Evolutionary conservation across 2,329 filamentous ascomycete species (phyloP).

Genomic region (Periconia sp.): DNA sequence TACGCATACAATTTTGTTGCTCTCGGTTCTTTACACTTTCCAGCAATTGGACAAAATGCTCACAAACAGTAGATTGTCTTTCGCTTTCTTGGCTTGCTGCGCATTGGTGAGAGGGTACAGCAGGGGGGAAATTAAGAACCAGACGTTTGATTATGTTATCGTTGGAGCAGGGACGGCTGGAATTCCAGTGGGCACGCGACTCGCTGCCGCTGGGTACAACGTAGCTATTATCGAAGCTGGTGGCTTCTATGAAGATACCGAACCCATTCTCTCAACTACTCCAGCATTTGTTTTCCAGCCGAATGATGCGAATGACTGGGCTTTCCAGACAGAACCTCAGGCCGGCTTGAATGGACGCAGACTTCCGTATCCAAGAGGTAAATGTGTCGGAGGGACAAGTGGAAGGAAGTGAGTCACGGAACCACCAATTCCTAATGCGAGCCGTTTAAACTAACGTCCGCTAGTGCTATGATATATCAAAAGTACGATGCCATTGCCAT

Average conservation of each 20-base stretch:
- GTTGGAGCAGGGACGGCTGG: conserved; percentile 25
- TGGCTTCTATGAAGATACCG: conserved; percentile 35
- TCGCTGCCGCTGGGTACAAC: conserved; percentile 14
- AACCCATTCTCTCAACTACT: conserved; percentile 18
- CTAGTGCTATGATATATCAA: too few species aligned
- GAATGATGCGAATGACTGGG: conserved; percentile 32
- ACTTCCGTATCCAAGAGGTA: conserved; percentile 32
- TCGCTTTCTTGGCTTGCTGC: too few species aligned
- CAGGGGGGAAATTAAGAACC: too few species aligned
- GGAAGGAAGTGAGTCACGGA: too few species aligned
- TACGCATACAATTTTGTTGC: too few species aligned
- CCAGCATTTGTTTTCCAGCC: conserved; percentile 21
- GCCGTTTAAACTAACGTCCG: too few species aligned
- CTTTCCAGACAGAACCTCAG: conserved; percentile 31
- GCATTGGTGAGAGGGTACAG: too few species aligned
- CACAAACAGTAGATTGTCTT: too few species aligned
- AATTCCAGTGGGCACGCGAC: conserved; percentile 12
- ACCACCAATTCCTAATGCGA: too few species aligned
- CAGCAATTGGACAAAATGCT: too few species aligned
- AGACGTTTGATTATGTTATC: conserved; percentile 13
- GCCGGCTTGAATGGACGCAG: conserved; percentile 14
- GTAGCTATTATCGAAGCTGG: conserved; percentile 34
- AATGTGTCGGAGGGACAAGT: conserved; percentile 28
- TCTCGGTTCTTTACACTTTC: too few species aligned
- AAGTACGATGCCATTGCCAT: too few species aligned